These are phyloP conservation scores for Ogataea hybrid DNA, from an alignment of 1,139 yeast species.

Conservation along the genomic window DNA sequence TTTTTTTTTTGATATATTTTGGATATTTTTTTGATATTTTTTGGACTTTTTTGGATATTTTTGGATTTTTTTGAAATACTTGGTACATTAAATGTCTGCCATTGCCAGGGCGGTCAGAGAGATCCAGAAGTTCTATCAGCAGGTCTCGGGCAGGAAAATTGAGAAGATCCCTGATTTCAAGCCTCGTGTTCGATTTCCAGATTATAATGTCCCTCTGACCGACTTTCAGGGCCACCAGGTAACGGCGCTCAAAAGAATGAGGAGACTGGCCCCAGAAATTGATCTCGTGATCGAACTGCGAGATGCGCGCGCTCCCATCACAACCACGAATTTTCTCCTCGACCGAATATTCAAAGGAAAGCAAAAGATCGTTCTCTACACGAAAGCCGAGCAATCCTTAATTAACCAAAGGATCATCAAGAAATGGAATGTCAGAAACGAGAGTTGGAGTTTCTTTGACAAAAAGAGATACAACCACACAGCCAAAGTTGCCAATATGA, in stretches of 20 bases:
- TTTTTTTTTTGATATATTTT: neutral
- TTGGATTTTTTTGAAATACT: neutral
- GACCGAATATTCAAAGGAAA: conserved; percentile 63
- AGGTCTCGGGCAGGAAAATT: neutral
- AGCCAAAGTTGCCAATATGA: conserved; percentile 44
- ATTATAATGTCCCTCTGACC: conserved; percentile 64
- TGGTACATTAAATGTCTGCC: neutral
- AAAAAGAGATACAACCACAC: conserved; percentile 55
- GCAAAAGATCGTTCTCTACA: conserved; percentile 60
- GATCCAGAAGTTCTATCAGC: neutral
- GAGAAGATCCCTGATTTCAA: conserved; percentile 15
- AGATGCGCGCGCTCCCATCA: conserved; percentile 85
- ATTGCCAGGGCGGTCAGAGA: conserved; percentile 3
- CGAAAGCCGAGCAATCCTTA: conserved; percentile 55
- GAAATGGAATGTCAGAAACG: conserved; percentile 35
- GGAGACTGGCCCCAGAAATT: conserved; percentile 72
- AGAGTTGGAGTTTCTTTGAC: conserved; percentile 44
- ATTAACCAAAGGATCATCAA: conserved; percentile 31
- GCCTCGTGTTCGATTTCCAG: conserved; percentile 49
- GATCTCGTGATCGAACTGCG: conserved; percentile 82
- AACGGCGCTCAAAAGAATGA: conserved; percentile 69
- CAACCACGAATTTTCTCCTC: conserved; percentile 79
- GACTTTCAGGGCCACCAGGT: conserved; percentile 93
- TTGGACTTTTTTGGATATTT: too few species aligned
- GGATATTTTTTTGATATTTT: neutral